phyloP scores from a whole-genome alignment of 2,329 filamentous ascomycete species.

The Aspergillus tamarii region DNA sequence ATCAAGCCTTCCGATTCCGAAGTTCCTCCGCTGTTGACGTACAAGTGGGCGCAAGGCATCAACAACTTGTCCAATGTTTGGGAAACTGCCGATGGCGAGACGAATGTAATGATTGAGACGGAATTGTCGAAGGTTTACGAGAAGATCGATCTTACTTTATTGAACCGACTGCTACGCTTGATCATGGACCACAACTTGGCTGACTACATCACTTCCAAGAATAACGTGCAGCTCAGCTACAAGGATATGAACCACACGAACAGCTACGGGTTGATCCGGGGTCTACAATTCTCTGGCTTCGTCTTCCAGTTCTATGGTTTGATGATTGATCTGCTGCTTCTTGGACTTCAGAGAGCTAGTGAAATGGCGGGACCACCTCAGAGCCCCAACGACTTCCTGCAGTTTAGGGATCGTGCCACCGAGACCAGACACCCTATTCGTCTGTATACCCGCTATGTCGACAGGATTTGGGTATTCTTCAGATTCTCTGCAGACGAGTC shows the following conservation, averaged over 20 bases:
- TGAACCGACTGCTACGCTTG: slow-evolving; percentile 87
- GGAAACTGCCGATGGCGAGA: slow-evolving; percentile 91
- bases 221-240: slow-evolving; percentile 98
- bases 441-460: slow-evolving; percentile 96
- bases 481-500: slow-evolving; percentile 93
- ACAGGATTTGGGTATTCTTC: slow-evolving; percentile 98
- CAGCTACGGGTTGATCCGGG: slow-evolving; percentile 97
- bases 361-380: slow-evolving; percentile 95
- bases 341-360: slow-evolving; percentile 93
- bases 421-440: slow-evolving; percentile 94
- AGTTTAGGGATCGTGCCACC: slow-evolving; percentile 91
- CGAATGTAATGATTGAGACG: slow-evolving; percentile 98
- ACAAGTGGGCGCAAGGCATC: slow-evolving; percentile 99
- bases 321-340: slow-evolving; percentile 87
- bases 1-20: slow-evolving; percentile 99
- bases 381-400: slow-evolving; percentile 94
- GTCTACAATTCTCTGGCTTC: slow-evolving; percentile 95
- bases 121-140: slow-evolving; percentile 99
- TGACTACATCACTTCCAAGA: slow-evolving; percentile 99
- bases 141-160: slow-evolving; percentile 94
- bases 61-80: slow-evolving; percentile 97
- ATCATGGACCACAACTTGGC: slow-evolving; percentile 99
- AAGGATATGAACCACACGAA: slow-evolving; percentile 99
- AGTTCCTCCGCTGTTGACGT: slow-evolving; percentile 88
- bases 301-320: slow-evolving; percentile 99